Evolutionary conservation across 2,329 filamentous ascomycete species (phyloP).

Genomic region (Daldinia sp.): DNA sequence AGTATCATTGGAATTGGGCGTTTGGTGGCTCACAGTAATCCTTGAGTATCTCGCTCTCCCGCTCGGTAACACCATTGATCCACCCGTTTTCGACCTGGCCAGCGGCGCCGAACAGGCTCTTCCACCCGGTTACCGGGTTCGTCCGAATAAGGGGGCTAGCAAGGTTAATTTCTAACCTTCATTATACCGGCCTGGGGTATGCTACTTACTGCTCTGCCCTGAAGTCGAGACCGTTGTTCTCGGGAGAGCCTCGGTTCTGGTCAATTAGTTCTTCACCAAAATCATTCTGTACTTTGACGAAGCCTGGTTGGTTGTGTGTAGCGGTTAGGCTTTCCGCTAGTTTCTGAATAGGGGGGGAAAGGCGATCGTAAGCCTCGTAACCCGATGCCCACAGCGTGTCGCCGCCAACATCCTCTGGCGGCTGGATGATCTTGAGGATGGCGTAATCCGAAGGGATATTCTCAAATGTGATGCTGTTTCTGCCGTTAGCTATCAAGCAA

Average conservation of each 20-base stretch:
- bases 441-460: slow-evolving; percentile 62
- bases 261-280: slow-evolving; percentile 57
- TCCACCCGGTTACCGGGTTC: slow-evolving; percentile 68
- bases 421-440: slow-evolving; percentile 58
- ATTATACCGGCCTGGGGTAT: background rate
- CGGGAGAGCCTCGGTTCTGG: slow-evolving; percentile 59
- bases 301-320: slow-evolving; percentile 59
- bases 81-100: slow-evolving; percentile 56
- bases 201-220: slow-evolving; percentile 52
- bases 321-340: slow-evolving; percentile 60
- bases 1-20: slow-evolving; percentile 47
- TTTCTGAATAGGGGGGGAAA: slow-evolving; percentile 57
- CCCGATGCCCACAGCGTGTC: slow-evolving; percentile 60
- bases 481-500: background rate
- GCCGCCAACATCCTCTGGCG: slow-evolving; percentile 56
- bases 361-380: slow-evolving; percentile 62
- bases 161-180: background rate
- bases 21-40: slow-evolving; percentile 51
- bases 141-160: slow-evolving; percentile 61
- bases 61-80: slow-evolving; percentile 63
- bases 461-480: slow-evolving; percentile 57
- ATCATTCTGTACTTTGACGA: slow-evolving; percentile 58
- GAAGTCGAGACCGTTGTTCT: slow-evolving; percentile 64
- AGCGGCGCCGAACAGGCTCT: slow-evolving; percentile 54
- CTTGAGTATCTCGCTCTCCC: slow-evolving; percentile 62